A percentile compares a stretch with the other conserved stretches of the same genome.
Conservation (phyloP, 257 asterid genomes). For the Solanum paucissectum region DNA sequence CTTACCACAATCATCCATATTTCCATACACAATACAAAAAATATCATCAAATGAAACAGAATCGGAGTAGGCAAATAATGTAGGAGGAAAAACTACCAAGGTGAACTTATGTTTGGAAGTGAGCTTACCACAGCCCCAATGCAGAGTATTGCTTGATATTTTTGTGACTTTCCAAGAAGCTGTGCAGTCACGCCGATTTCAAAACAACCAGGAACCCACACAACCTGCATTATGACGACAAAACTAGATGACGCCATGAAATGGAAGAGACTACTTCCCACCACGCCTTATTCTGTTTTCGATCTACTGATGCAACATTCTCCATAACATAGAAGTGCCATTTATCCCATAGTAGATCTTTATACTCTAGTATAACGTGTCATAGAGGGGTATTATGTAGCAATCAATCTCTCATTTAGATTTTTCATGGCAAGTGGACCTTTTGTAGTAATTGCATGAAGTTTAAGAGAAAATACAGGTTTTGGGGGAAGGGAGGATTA, state of each 20-base stretch:
- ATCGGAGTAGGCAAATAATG: background rate
- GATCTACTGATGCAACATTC: background rate
- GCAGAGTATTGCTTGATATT: slow-evolving; percentile 77
- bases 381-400: background rate
- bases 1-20: background rate
- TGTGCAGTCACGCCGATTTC: slow-evolving; percentile 81
- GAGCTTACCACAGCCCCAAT: slow-evolving; percentile 95
- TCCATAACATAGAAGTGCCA: background rate
- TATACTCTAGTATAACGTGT: background rate
- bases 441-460: background rate
- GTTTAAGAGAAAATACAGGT: background rate
- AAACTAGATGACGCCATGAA: background rate
- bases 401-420: background rate
- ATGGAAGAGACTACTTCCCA: background rate
- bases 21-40: background rate
- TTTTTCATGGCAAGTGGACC: background rate
- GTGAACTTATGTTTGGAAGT: background rate
- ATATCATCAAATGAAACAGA: background rate
- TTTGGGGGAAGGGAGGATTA: background rate
- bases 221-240: slow-evolving; percentile 37
- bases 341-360: background rate
- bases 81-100: background rate
- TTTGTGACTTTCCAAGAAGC: slow-evolving; percentile 69
- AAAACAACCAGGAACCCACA: slow-evolving; percentile 96
- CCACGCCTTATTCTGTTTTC: background rate